A percentile compares a stretch with the other conserved stretches of the same genome.
Conservation (phyloP, 805 yeast genomes). For the Vanderwaltozyma polyspora region DNA sequence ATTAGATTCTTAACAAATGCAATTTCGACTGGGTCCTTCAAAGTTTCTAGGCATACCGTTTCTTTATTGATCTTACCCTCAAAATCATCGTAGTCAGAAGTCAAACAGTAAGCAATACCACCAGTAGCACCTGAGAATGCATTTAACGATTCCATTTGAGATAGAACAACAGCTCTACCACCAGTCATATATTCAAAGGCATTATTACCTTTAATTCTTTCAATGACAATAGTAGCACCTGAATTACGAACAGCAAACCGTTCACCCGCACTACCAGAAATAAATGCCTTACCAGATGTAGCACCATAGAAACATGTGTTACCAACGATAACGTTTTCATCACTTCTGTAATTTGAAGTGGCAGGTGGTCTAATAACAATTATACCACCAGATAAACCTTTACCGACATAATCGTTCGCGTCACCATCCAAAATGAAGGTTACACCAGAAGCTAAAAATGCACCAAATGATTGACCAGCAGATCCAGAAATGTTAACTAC, state of each 20-base stretch:
- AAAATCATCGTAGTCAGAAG: conserved; percentile 83
- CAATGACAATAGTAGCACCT: conserved; percentile 94
- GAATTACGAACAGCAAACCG: conserved; percentile 97
- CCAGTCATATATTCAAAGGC: conserved; percentile 99
- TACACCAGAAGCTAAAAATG: conserved; percentile 90
- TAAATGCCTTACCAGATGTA: conserved; percentile 85
- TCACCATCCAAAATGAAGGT: conserved; percentile 95
- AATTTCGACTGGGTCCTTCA: conserved; percentile 82
- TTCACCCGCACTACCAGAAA: conserved; percentile 97
- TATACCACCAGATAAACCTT: conserved; percentile 94
- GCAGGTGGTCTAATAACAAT: conserved; percentile 85
- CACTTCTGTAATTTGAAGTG: conserved; percentile 75
- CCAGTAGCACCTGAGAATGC: conserved; percentile 95
- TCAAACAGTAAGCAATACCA: conserved; percentile 95
- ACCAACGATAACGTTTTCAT: conserved; percentile 93
- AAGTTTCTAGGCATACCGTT: conserved; percentile 66
- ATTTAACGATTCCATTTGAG: conserved; percentile 84
- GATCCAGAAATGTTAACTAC: conserved; percentile 86
- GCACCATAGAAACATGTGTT: conserved; percentile 98
- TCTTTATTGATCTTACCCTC: conserved; percentile 65
- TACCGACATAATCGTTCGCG: conserved; percentile 95
- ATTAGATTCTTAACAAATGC: conserved; percentile 87
- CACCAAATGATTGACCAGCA: conserved; percentile 98
- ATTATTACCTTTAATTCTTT: conserved; percentile 89
- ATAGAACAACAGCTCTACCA: conserved; percentile 90